Conservation (phyloP, 768 basidiomycete genomes). For the Agrocybe pediades region DNA sequence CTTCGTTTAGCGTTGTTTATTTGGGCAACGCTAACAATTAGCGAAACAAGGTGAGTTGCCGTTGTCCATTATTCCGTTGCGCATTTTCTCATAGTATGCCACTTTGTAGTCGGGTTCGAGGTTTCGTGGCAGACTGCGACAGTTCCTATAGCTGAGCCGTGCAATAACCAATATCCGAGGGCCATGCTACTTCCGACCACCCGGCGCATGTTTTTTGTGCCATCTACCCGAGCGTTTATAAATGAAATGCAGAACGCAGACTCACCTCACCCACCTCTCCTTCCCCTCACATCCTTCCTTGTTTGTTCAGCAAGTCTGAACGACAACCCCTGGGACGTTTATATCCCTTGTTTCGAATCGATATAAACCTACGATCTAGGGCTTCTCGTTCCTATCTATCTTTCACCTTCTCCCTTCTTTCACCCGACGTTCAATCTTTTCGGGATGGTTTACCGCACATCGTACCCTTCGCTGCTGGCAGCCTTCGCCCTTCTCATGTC, state of each 20-base stretch:
- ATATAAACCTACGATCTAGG: neutral
- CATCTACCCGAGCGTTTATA: neutral
- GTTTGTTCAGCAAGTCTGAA: neutral
- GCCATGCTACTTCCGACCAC: neutral
- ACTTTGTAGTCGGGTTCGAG: neutral
- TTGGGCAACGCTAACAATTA: neutral
- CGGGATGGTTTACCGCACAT: neutral
- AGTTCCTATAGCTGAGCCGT: neutral
- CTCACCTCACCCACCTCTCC: too few relatives aligned
- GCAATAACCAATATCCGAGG: neutral
- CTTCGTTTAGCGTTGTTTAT: neutral
- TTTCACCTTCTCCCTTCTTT: neutral
- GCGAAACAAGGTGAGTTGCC: neutral
- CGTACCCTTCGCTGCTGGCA: slow-evolving; percentile 26
- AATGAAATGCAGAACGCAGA: neutral
- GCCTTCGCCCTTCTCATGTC: slow-evolving; percentile 17
- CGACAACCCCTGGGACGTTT: neutral
- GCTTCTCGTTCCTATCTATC: neutral
- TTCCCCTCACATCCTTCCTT: neutral
- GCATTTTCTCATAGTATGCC: neutral
- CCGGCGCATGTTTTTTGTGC: neutral
- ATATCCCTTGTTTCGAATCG: neutral
- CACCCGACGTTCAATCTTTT: neutral
- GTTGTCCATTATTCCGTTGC: neutral
- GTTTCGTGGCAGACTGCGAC: neutral